Evolutionary conservation across 768 basidiomycete species (phyloP).

Genomic region (Boletus subcaerulescens): DNA sequence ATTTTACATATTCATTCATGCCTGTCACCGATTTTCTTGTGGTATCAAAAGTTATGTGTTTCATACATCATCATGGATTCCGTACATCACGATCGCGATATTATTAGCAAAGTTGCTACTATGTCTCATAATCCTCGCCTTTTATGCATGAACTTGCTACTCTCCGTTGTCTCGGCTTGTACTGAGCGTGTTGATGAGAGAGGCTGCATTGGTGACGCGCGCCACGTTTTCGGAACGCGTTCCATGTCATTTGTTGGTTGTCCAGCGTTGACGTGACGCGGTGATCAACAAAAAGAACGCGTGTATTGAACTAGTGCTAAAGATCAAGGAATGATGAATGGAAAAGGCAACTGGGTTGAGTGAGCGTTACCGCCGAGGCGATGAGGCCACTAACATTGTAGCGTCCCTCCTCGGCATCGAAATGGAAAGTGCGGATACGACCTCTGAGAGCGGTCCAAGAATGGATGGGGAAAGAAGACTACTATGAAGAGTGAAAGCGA

Average conservation of each 20-base stretch:
- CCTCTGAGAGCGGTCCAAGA: not conserved
- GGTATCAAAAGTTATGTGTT: slow-evolving; percentile 13
- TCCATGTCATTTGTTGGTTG: not conserved
- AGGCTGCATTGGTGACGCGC: too few relatives aligned
- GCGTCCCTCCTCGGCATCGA: not conserved
- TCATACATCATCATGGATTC: slow-evolving; percentile 2
- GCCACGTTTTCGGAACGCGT: not conserved
- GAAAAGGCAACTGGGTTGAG: not conserved
- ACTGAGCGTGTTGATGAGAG: not conserved
- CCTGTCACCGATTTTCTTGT: slow-evolving; percentile 9
- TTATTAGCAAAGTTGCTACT: slow-evolving; percentile 20
- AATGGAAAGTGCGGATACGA: not conserved
- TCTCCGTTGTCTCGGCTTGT: not conserved
- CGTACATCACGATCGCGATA: slow-evolving; percentile 19
- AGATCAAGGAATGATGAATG: slow-evolving; percentile 6
- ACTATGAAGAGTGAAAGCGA: not conserved
- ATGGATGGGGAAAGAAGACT: not conserved
- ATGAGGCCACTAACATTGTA: too few relatives aligned
- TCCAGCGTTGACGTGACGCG: slow-evolving; percentile 5
- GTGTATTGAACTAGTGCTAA: not conserved
- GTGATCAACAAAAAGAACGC: slow-evolving; percentile 13
- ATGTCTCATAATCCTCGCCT: slow-evolving; percentile 16
- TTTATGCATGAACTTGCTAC: slow-evolving; percentile 18
- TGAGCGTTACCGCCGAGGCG: slow-evolving; percentile 5
- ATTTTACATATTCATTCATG: not conserved